Evolutionary conservation across 2,329 filamentous ascomycete species (phyloP).

Genomic region (Penicillium sp.): DNA sequence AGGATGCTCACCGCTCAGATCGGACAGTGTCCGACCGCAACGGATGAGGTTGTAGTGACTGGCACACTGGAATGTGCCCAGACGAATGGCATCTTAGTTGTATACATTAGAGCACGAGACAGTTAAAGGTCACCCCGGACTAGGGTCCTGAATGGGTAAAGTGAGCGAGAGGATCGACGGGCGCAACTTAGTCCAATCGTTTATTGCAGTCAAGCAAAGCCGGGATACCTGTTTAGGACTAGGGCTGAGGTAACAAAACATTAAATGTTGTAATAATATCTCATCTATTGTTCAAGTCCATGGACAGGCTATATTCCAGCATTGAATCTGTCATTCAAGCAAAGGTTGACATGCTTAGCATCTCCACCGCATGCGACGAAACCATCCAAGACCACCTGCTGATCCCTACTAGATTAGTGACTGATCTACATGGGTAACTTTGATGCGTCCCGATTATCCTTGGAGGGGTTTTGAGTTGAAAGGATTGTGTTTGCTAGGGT

Average conservation of each 20-base stretch:
- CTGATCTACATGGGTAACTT: slow-evolving; percentile 20
- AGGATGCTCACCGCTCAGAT: slow-evolving; percentile 6
- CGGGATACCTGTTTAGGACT: too few relatives aligned
- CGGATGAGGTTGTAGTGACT: slow-evolving; percentile 1
- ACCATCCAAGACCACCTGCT: slow-evolving; percentile 3
- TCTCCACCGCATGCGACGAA: too few relatives aligned
- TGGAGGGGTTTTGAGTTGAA: slow-evolving; percentile 7
- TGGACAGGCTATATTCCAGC: too few relatives aligned
- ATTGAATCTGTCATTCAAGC: too few relatives aligned
- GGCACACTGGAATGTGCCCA: slow-evolving; percentile 6
- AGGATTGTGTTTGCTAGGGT: too few relatives aligned
- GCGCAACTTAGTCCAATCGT: slow-evolving; percentile 13
- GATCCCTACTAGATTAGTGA: slow-evolving; percentile 19
- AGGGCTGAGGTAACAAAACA: too few relatives aligned
- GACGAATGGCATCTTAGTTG: neutral
- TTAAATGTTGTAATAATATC: too few relatives aligned
- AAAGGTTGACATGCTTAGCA: neutral
- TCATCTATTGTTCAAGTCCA: too few relatives aligned
- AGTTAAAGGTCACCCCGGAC: neutral
- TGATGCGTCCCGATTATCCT: slow-evolving; percentile 17
- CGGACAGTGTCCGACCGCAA: neutral
- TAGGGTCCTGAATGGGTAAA: slow-evolving; percentile 5
- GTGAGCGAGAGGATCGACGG: slow-evolving; percentile 8
- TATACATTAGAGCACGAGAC: slow-evolving; percentile 3
- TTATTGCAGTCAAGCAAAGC: slow-evolving; percentile 2